Base-by-base conservation (phyloP, 805 yeast genomes). In the Lachancea dasiensis region DNA sequence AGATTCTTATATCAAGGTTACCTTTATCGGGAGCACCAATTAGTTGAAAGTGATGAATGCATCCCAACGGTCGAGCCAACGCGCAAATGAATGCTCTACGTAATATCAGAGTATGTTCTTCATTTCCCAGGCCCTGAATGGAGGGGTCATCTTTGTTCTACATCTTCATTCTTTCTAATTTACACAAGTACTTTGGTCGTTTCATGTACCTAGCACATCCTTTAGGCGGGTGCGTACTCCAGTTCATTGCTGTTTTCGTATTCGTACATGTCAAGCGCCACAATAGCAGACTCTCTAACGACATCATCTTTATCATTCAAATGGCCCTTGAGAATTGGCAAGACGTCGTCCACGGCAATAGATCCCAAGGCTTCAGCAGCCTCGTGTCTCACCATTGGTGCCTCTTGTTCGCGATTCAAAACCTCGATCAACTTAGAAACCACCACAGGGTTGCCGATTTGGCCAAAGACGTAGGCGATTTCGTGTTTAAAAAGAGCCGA, bases 381-480 rank as follows among this genome's bases (percentile, higher is more conserved):
- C 68, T 92, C 99, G 60, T 92, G 99, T 67, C 99, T 82, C 23
- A 94, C 98, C 99, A 92, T 92, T 47, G 94, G 95, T 37, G 95
- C 97, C 68, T 92, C 96, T 11, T 64, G 56, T 43, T 71, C 75
- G 61, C 85, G 77, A 50, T 78, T 78, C 51, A 94, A 73, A 3
- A 92, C 86, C 64, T 85, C 79, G 41, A 86, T 73, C 46, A 94
- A 74, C 15, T 90, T 70, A 27, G 97, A 95, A 24, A 92, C 95
- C 26, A 94, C 80, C 25, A 80, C 85, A 19, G 97, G 96, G 63
- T 85, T 86, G 60, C 95, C 84, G 59, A 92, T 71, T 69, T 92
- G 99, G 38, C 99, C 99, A 60, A 94, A 90, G 4, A 94, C 97
- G 58, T 92, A 92, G 17, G 98, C 97, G 52, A 94, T 86, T 67